phyloP scores from a whole-genome alignment of 345 rosid genomes.

The Populus euphratica region DNA sequence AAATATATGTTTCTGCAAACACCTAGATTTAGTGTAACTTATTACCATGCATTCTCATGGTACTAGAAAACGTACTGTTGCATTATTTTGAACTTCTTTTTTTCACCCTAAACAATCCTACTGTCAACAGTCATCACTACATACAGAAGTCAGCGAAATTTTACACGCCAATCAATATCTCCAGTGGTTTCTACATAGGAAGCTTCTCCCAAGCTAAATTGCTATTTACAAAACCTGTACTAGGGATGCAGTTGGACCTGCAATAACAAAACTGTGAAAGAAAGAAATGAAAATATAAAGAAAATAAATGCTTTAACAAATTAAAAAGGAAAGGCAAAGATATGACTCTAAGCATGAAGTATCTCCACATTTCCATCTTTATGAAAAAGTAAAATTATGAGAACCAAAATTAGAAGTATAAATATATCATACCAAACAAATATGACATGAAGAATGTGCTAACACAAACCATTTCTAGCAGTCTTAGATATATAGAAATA shows the following conservation, averaged over 20 bases:
- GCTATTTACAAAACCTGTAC: slow-evolving; percentile 26
- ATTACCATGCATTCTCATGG: neutral
- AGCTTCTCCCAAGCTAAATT: slow-evolving; percentile 14
- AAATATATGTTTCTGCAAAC: neutral
- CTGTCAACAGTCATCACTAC: slow-evolving; percentile 7
- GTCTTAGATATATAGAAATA: neutral
- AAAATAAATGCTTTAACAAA: neutral
- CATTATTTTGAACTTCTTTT: neutral
- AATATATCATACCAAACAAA: neutral
- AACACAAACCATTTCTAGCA: neutral
- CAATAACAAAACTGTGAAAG: neutral
- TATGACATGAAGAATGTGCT: neutral
- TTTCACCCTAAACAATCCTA: slow-evolving; percentile 17
- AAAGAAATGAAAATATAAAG: neutral
- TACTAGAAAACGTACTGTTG: neutral
- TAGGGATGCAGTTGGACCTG: slow-evolving; percentile 20
- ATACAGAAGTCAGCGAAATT: slow-evolving; percentile 9
- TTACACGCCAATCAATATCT: slow-evolving; percentile 18
- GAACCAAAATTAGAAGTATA: neutral
- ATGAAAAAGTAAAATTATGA: neutral
- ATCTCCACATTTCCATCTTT: neutral
- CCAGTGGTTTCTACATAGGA: slow-evolving; percentile 1
- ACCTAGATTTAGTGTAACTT: neutral
- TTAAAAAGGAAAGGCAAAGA: neutral
- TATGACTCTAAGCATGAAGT: neutral